A percentile compares a stretch with the other conserved stretches of the same genome.
Conservation (phyloP, 176 grass and related monocot genomes). For the Oryza meridionalis region DNA sequence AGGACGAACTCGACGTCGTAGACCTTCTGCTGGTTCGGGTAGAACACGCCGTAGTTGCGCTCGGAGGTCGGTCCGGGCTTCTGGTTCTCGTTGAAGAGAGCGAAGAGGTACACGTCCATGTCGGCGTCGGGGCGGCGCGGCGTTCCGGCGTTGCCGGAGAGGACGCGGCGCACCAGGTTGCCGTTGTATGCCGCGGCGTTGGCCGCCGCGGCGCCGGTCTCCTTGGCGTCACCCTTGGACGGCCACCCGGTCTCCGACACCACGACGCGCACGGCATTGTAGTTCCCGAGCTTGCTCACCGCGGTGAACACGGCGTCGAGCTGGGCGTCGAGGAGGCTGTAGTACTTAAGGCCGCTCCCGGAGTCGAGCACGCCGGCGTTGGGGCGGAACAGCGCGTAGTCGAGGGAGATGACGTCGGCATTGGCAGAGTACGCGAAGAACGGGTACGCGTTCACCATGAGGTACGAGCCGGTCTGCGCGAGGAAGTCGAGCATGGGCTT, state of each 20-base stretch:
- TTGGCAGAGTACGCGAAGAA: conserved; percentile 91
- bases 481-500: conserved; percentile 83
- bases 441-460: conserved; percentile 91
- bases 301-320: conserved; percentile 85
- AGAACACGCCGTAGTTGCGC: conserved; percentile 94
- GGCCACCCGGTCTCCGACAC: conserved; percentile 97
- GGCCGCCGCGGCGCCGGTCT: conserved; percentile 44
- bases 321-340: conserved; percentile 89
- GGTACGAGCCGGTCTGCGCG: conserved; percentile 48
- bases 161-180: conserved; percentile 75
- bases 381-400: conserved; percentile 96
- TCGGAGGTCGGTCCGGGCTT: conserved; percentile 85
- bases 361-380: conserved; percentile 67
- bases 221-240: conserved; percentile 76
- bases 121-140: conserved; percentile 79
- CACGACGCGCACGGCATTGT: conserved; percentile 61
- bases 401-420: conserved; percentile 67
- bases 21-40: conserved; percentile 84
- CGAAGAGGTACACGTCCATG: conserved; percentile 89
- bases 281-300: conserved; percentile 45
- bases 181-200: conserved; percentile 94
- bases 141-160: conserved; percentile 77
- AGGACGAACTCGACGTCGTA: conserved; percentile 88
- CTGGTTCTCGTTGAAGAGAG: conserved; percentile 98
- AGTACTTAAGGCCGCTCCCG: conserved; percentile 71